These are phyloP conservation scores for Clarkia xantiana DNA, from an alignment of 345 rosid species.

Conservation along the genomic window DNA sequence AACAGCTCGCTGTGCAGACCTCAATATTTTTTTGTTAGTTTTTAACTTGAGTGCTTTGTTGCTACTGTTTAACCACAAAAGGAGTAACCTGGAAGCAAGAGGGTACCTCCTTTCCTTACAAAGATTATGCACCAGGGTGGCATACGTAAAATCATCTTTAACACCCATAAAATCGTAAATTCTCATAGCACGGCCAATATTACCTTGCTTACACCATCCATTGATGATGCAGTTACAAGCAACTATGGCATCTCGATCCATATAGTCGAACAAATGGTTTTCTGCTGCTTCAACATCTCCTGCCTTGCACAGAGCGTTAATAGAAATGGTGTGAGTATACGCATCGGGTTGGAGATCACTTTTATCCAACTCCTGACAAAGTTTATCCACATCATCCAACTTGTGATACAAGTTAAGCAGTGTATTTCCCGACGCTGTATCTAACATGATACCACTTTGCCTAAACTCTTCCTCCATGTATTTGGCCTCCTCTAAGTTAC, in stretches of 20 bases:
- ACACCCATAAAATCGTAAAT: slow-evolving; percentile 47
- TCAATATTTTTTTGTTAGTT: slow-evolving; percentile 46
- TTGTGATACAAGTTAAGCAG: slow-evolving; percentile 45
- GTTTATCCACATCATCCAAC: slow-evolving; percentile 36
- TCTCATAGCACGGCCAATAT: slow-evolving; percentile 38
- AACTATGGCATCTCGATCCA: slow-evolving; percentile 45
- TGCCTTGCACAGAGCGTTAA: slow-evolving; percentile 49
- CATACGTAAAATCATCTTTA: slow-evolving; percentile 64
- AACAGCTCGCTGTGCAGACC: slow-evolving; percentile 55
- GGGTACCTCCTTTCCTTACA: slow-evolving; percentile 49
- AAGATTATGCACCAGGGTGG: slow-evolving; percentile 66
- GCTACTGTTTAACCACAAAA: slow-evolving; percentile 51
- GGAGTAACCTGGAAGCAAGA: slow-evolving; percentile 51
- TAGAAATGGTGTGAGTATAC: slow-evolving; percentile 69
- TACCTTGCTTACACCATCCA: slow-evolving; percentile 53
- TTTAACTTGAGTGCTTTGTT: slow-evolving; percentile 34
- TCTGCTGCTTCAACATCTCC: slow-evolving; percentile 45
- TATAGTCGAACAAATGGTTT: slow-evolving; percentile 29
- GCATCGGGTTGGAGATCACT: slow-evolving; percentile 48
- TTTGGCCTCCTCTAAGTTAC: slow-evolving; percentile 36
- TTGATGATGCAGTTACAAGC: slow-evolving; percentile 58
- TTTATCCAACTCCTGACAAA: slow-evolving; percentile 42
- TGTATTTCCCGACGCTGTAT: slow-evolving; percentile 62
- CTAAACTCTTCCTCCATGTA: slow-evolving; percentile 11
- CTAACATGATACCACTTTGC: slow-evolving; percentile 38